A percentile compares a stretch with the other conserved stretches of the same genome.
Conservation (phyloP, 768 basidiomycete genomes). For the Nidularia pulvinata region DNA sequence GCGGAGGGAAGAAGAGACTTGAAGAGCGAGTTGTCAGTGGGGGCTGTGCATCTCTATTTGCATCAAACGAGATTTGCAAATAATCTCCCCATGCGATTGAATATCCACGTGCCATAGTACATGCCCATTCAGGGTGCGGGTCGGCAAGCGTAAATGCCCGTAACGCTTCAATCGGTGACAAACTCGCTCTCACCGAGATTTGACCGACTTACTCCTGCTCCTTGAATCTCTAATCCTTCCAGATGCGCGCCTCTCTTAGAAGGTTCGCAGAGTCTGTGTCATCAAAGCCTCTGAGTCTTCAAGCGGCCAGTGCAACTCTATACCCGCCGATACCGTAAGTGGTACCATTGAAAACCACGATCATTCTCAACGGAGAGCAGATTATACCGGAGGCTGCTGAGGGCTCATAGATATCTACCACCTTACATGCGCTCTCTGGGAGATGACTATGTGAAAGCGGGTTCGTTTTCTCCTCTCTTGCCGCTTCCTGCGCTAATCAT, state of each 20-base stretch:
- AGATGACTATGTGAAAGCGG: conserved; percentile 83
- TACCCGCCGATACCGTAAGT: conserved; percentile 85
- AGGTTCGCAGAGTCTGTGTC: conserved; percentile 59
- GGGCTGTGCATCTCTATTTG: too few relatives aligned
- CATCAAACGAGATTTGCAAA: too few relatives aligned
- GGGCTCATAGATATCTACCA: conserved; percentile 77
- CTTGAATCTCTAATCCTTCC: not conserved
- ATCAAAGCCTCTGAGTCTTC: conserved; percentile 55
- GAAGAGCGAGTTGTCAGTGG: too few relatives aligned
- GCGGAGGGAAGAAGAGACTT: too few relatives aligned
- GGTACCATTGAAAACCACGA: not conserved
- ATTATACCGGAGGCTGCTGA: conserved; percentile 78
- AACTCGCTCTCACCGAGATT: too few relatives aligned
- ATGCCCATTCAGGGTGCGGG: too few relatives aligned
- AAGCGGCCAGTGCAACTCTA: conserved; percentile 64
- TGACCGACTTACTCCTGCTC: too few relatives aligned
- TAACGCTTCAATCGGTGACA: too few relatives aligned
- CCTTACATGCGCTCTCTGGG: conserved; percentile 83
- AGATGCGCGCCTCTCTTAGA: conserved; percentile 38
- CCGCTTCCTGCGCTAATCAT: not conserved
- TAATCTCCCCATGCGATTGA: too few relatives aligned
- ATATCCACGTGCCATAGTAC: too few relatives aligned
- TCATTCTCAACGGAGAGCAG: conserved; percentile 29
- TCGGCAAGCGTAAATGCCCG: too few relatives aligned
- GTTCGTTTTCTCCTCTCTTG: conserved; percentile 26